Evolutionary conservation across 169 alveolate genomes (phyloP), one percentile per base, ranked within the genome.

Genomic region (Ichthyophthirius multifiliis): DNA sequence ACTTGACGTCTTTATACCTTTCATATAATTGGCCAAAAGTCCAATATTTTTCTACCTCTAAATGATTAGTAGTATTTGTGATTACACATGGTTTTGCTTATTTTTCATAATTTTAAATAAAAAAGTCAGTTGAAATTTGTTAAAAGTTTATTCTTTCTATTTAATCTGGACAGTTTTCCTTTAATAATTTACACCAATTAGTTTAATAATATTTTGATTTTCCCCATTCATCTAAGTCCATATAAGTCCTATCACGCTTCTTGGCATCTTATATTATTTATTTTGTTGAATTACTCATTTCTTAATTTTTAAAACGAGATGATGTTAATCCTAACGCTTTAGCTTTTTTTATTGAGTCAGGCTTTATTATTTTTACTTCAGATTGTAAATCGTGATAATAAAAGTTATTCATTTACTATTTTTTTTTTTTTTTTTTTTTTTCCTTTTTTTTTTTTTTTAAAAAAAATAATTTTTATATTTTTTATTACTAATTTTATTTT

Each of bases 11-110:
- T 45, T 76, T 76, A 43, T 82, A 81, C 37, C 77, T 65, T n/a
- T 77, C 35, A 37, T 75, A 64, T 3, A 86, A 32, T 20, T 67
- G n/a, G n/a, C 73, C 75, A 39, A 85, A 85, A 18, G 78, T 74
- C 87, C 75, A 83, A 39, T 64, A 80, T 16, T 45, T 85, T 35
- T 74, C 80, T 31, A 45, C 44, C 48, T 65, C 65, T 48, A 63
- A 79, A 23, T 81, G 67, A 32, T 35, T 75, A 3, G 45, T 65
- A 46, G 81, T 30, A 20, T 71, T 78, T 46, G 35, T 67, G 9
- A 74, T 67, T 10, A 76, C 23, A 34, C 84, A 84, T n/a, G 82
- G 81, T 41, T 64, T 77, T 15, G 35, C 39, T 37, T 73, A 41
- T 18, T 71, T 74, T 67, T 81, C 76, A 37, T 71, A 81, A 37